phyloP scores from a whole-genome alignment of 164 flowering plant genomes.

The Tinospora cordifolia region DNA sequence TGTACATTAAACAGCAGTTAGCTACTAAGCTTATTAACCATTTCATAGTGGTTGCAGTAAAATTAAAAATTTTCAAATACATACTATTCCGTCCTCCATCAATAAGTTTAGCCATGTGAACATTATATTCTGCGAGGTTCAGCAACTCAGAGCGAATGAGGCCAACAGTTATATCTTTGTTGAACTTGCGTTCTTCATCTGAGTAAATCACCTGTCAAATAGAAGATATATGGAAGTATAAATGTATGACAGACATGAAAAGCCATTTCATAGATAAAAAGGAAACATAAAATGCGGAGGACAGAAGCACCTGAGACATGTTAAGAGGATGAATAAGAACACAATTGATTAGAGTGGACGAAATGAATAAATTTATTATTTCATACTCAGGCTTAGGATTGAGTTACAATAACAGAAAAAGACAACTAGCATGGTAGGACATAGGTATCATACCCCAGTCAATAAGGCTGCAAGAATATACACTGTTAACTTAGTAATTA shows the following conservation, averaged over 20 bases:
- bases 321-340: no score
- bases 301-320: not conserved
- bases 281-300: not conserved
- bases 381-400: no score
- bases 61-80: slow-evolving; percentile 16
- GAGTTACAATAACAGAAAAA: no score
- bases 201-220: slow-evolving; percentile 70
- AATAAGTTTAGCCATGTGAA: slow-evolving; percentile 90
- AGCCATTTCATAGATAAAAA: not conserved
- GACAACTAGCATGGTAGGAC: no score
- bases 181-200: slow-evolving; percentile 81
- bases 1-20: slow-evolving; percentile 34
- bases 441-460: no score
- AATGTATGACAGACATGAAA: not conserved
- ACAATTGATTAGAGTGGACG: no score
- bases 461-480: no score
- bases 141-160: slow-evolving; percentile 74
- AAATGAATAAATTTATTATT: no score
- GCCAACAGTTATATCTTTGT: slow-evolving; percentile 78
- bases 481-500: no score
- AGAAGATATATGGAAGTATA: not conserved
- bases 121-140: slow-evolving; percentile 83
- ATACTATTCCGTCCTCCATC: slow-evolving; percentile 95
- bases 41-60: not conserved
- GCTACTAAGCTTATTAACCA: slow-evolving; percentile 13